A percentile compares a stretch with the other conserved stretches of the same genome.
phyloP scores from a whole-genome alignment of 1,139 yeast species.

The Torulaspora globosa region DNA sequence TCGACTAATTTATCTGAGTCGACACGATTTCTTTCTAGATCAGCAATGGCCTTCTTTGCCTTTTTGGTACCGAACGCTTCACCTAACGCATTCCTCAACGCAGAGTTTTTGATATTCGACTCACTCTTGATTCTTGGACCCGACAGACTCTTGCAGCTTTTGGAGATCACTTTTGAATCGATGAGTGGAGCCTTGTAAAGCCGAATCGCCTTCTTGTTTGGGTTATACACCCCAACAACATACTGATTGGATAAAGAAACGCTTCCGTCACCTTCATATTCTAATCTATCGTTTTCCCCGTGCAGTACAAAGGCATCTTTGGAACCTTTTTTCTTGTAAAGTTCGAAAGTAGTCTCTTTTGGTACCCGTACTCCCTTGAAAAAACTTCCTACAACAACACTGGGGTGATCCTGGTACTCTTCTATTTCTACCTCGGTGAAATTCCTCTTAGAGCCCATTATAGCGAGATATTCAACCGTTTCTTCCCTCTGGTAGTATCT shows the following conservation, averaged over 20 bases:
- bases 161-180: conserved; percentile 52
- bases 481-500: background rate
- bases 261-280: conserved; percentile 60
- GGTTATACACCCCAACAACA: conserved; percentile 68
- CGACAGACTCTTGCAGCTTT: conserved; percentile 46
- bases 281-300: conserved; percentile 72
- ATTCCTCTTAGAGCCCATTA: conserved; percentile 24
- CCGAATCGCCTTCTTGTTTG: conserved; percentile 54
- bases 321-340: conserved; percentile 53
- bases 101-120: conserved; percentile 47
- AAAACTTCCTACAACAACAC: conserved; percentile 46
- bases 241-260: conserved; percentile 42
- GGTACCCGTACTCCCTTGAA: conserved; percentile 74
- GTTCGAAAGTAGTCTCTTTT: conserved; percentile 53
- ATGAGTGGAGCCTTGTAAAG: conserved; percentile 58
- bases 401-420: conserved; percentile 32
- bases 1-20: conserved; percentile 77
- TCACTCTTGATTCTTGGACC: conserved; percentile 61
- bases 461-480: background rate
- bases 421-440: conserved; percentile 24
- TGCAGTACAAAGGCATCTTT: conserved; percentile 49
- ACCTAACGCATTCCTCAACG: conserved; percentile 79
- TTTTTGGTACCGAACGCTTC: conserved; percentile 96
- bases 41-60: conserved; percentile 86
- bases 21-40: conserved; percentile 74